Evolutionary conservation across 306 rosid genomes (phyloP), one percentile per base, ranked within the genome.

Genomic region (Vigna radiata): DNA sequence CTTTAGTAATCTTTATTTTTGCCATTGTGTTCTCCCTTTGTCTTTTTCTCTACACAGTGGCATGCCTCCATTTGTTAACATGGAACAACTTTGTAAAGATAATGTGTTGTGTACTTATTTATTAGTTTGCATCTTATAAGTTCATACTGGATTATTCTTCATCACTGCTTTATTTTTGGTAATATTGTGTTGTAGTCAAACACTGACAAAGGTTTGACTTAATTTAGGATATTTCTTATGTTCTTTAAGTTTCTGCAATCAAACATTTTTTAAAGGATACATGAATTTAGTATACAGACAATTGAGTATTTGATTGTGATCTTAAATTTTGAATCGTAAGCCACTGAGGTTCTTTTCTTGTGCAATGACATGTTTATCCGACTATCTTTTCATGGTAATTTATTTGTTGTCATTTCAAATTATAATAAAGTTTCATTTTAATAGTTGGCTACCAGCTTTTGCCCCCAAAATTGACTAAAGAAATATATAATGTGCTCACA

Each of bases 61-160:
- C 44, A 61, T 29, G 1, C 50, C 66, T 77, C 12, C 72, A 23
- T 53, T 43, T 70, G 11, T 61, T 68, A 63, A 27, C 48, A 9
- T 33, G 39, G 11, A 65, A 69, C 33, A 15, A n/a, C 25, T 60
- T 71, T 41, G 37, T 11, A 41, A 61, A 69, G 7, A 61, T 70
- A 29, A 18, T 71, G 18, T 33, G 56, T 55, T 4, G 23, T 17
- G 12, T 8, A 48, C 55, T 47, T 14, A 67, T 63, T 44, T 52
- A 44, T 67, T 46, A 16, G 72, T 70, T 33, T 78, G 72, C 23
- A 16, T 39, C 31, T 15, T 23, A 62, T 50, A 36, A 33, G 59
- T 39, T 72, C 53, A 41, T 72, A 27, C 49, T n/a, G 17, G 74
- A 63, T 52, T 53, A 64, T 52, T 73, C 56, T 60, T 52, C 52